These are phyloP conservation scores for Beta corolliflora DNA, from an alignment of 179 eudicot genomes.

Conservation along the genomic window DNA sequence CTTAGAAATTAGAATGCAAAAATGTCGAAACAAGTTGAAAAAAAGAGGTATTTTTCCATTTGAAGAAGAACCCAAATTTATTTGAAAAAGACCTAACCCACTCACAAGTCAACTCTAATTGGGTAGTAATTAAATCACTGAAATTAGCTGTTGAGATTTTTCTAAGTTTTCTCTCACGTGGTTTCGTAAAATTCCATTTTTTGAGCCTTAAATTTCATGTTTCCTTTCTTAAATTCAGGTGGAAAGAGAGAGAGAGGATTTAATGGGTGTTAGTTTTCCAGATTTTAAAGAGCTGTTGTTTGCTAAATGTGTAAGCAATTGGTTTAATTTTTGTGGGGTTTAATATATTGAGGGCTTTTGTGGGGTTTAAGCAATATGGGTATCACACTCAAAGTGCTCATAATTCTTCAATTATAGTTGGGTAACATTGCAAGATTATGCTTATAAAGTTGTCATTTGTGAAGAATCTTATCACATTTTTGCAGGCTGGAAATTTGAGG, in stretches of 20 bases:
- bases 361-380: constrained; percentile 30
- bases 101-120: constrained; percentile 32
- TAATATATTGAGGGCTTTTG: constrained; percentile 21
- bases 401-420: neutral
- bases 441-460: constrained; percentile 15
- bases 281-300: constrained; percentile 25
- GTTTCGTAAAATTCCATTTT: constrained; percentile 25
- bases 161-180: constrained; percentile 24
- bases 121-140: constrained; percentile 11
- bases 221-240: constrained; percentile 8
- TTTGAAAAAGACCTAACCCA: constrained; percentile 20
- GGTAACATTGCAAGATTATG: constrained; percentile 5
- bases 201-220: constrained; percentile 9
- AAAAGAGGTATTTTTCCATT: neutral
- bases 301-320: constrained; percentile 26
- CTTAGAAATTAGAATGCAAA: neutral
- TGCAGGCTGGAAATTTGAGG: constrained; percentile 10
- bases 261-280: constrained; percentile 16
- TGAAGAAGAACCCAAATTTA: neutral
- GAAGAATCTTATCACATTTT: constrained; percentile 9
- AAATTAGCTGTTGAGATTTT: constrained; percentile 15
- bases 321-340: neutral
- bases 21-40: neutral
- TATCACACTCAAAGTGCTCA: constrained; percentile 25
- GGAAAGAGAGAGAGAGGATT: neutral